These are phyloP conservation scores for Zoysia matrella DNA, from an alignment of 202 grass and related monocot species.

Conservation along the genomic window DNA sequence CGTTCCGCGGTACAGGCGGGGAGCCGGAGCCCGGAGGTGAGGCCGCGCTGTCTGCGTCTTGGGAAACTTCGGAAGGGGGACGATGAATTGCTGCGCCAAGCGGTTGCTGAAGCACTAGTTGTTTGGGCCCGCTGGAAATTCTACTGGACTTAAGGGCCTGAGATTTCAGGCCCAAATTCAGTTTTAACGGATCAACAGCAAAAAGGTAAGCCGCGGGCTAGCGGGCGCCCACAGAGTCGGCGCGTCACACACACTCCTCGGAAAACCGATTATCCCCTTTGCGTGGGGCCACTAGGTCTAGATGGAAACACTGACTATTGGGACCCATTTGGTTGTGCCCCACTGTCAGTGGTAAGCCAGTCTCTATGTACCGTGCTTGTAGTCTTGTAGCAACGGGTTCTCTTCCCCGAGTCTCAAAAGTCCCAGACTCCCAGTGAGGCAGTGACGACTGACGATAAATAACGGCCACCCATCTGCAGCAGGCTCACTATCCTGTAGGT, in stretches of 20 bases:
- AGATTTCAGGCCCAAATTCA: too few species aligned
- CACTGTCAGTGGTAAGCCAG: not conserved
- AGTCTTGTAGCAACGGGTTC: not conserved
- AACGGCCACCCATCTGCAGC: slow-evolving; percentile 29
- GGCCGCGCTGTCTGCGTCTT: too few species aligned
- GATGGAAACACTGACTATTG: rapidly evolving
- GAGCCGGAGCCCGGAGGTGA: too few species aligned
- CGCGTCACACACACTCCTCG: slow-evolving; percentile 8
- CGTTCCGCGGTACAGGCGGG: too few species aligned
- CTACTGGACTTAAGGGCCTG: too few species aligned
- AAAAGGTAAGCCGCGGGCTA: slow-evolving; percentile 17
- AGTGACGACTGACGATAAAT: slow-evolving; percentile 28
- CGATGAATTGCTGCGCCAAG: too few species aligned
- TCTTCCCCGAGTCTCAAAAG: too few species aligned
- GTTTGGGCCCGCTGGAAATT: too few species aligned
- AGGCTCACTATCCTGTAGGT: slow-evolving; percentile 2
- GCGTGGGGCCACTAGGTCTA: not conserved
- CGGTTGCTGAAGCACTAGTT: too few species aligned
- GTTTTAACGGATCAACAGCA: too few species aligned
- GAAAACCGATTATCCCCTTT: not conserved
- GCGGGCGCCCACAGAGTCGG: not conserved
- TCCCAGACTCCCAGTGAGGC: not conserved
- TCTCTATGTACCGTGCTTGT: too few species aligned
- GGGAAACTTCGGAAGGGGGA: too few species aligned
- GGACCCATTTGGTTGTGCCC: rapidly evolving